Evolutionary conservation across 305 asterid species (phyloP).

Genomic region (Solanum hybrid): DNA sequence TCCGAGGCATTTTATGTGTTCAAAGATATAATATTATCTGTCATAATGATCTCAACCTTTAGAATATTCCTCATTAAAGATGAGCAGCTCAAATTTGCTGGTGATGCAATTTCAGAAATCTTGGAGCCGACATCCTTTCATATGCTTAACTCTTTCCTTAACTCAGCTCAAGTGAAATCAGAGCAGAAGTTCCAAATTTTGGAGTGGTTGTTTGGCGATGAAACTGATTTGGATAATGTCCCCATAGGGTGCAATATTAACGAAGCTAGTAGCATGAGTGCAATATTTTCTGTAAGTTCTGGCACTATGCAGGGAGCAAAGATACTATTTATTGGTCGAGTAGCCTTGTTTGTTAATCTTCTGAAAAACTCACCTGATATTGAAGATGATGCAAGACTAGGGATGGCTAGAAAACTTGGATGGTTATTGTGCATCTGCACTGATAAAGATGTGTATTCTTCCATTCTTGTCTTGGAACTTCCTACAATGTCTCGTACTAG

Average conservation of each 20-base stretch:
- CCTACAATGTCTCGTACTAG: constrained; percentile 28
- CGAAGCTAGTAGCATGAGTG: constrained; percentile 24
- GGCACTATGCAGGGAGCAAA: constrained; percentile 38
- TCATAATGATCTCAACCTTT: constrained; percentile 57
- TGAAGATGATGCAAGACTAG: constrained; percentile 55
- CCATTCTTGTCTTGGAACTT: constrained; percentile 43
- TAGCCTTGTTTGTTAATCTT: constrained; percentile 54
- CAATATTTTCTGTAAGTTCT: constrained; percentile 33
- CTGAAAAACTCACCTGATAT: constrained; percentile 57
- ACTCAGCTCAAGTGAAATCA: constrained; percentile 56
- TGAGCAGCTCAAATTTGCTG: constrained; percentile 49
- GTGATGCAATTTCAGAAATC: constrained; percentile 60
- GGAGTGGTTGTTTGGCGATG: constrained; percentile 61
- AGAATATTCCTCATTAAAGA: constrained; percentile 55
- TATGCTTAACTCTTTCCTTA: constrained; percentile 67
- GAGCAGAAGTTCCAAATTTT: constrained; percentile 57
- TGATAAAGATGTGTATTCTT: constrained; percentile 58
- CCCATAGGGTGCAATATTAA: constrained; percentile 1
- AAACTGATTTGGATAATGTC: constrained; percentile 18
- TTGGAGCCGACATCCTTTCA: constrained; percentile 86
- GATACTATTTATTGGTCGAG: constrained; percentile 47
- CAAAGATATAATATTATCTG: constrained; percentile 64
- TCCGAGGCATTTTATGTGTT: constrained; percentile 51
- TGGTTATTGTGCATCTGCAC: constrained; percentile 71
- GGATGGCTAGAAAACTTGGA: constrained; percentile 67